Base-by-base conservation (phyloP, 257 asterid genomes). In the Thymus mandschuricus region DNA sequence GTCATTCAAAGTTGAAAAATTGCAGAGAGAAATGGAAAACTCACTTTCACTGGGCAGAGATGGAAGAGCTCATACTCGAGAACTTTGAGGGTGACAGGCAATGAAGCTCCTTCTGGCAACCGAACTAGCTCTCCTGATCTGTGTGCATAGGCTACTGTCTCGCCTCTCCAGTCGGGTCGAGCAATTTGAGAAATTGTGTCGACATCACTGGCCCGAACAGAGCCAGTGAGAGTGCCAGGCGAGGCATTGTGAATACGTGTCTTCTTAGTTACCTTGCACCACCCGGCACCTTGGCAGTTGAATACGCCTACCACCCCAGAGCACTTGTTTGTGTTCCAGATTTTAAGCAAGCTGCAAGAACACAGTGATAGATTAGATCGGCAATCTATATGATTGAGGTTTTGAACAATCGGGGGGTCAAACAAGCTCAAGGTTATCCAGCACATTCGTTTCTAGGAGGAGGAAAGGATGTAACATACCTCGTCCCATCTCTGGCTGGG, bases 261-360 rank as follows among this genome's bases (percentile, higher is more conserved):
- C 85, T 81, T 89, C 84, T 94, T 94, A 35, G 68, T 77, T 27
- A 83, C 82, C 72, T 81, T 91, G 91, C 97, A 92, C 97, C 97
- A 92, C 43, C 97, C 97, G 0, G 97, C 98, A 64, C 98, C 98
- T 76, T 92, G 98, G 80, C 98, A 92, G 81, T 92, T 92, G 86
- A 92, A 92, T n/a, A 89, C 89, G 0, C 98, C 98, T 8, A 92
- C 96, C 70, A 92, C 83, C 9, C 98, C 93, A 0, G 92, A 81
- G 68, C 79, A 87, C 79, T 87, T 91, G 84, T 94, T 94, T 60
- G 67, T 64, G 33, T 94, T 94, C 98, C 98, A 94, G 70, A 94
- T 89, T 70, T 94, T 94, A 33, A 94, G 98, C 86, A 94, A 89
- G 88, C 98, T 93, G 88, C 78, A 74, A 74, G 66, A 81, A 64